Evolutionary conservation across 192 early-diverging fungal genomes (phyloP).

Genomic region (Mortierella alpina): DNA sequence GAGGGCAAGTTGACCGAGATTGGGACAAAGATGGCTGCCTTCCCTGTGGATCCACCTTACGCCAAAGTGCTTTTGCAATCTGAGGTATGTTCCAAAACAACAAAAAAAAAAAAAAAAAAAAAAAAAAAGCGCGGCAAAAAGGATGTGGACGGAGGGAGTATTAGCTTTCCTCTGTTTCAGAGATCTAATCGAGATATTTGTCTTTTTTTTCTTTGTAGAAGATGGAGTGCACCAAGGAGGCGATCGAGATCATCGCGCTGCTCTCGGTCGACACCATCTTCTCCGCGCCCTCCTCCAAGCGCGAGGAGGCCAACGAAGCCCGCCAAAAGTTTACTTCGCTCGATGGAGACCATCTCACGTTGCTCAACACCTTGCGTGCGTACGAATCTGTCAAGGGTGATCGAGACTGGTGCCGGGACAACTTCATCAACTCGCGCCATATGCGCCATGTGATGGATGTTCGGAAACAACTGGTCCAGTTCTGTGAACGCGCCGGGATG

Average conservation of each 20-base stretch:
- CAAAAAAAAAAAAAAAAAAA: too few species aligned
- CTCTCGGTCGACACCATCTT: conserved; percentile 95
- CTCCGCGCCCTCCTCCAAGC: conserved; percentile 86
- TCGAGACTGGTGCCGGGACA: conserved; percentile 87
- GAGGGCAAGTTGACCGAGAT: conserved; percentile 80
- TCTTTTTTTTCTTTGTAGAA: conserved; percentile 26
- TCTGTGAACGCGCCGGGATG: conserved; percentile 80
- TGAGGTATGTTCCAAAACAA: conserved; percentile 53
- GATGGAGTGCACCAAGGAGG: conserved; percentile 86
- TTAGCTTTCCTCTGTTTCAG: neutral
- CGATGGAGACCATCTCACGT: conserved; percentile 95
- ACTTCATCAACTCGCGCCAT: conserved; percentile 90
- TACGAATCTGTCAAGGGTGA: conserved; percentile 85
- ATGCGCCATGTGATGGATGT: conserved; percentile 91
- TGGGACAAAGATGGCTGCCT: conserved; percentile 87
- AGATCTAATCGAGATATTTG: neutral
- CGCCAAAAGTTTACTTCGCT: conserved; percentile 83
- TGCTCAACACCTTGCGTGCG: conserved; percentile 84
- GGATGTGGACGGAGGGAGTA: conserved; percentile 3
- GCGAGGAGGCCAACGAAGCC: conserved; percentile 85
- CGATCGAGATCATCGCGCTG: conserved; percentile 88
- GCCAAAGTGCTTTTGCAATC: conserved; percentile 92
- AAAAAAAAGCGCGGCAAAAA: too few species aligned
- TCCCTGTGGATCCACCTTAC: conserved; percentile 91
- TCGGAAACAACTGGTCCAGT: conserved; percentile 83